These are phyloP conservation scores for Symbiodinium natans DNA, from an alignment of 73 alveolate genomes.

Conservation along the genomic window DNA sequence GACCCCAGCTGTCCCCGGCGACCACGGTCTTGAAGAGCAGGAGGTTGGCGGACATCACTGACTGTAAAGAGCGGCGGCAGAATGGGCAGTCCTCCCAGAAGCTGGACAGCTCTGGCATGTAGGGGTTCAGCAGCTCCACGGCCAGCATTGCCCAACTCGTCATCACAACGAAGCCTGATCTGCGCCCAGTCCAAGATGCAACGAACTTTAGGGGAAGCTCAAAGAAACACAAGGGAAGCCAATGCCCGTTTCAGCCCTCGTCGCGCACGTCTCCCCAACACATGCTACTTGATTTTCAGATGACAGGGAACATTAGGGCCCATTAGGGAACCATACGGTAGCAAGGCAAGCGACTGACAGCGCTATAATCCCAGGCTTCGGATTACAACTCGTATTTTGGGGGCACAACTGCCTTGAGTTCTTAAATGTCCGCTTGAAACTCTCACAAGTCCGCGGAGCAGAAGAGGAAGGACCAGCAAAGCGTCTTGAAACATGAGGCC, in stretches of 20 bases:
- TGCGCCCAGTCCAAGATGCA: background rate
- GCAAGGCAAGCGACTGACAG: too few species aligned
- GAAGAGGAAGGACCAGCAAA: conserved; percentile 66
- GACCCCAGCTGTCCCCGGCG: conserved; percentile 67
- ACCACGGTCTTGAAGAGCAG: conserved; percentile 66
- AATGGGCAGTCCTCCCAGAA: background rate
- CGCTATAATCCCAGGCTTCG: too few species aligned
- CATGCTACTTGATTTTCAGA: too few species aligned
- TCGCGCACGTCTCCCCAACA: too few species aligned
- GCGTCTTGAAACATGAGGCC: conserved; percentile 42
- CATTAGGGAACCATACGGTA: too few species aligned
- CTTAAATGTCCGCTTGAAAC: too few species aligned
- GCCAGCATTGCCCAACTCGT: conserved; percentile 70
- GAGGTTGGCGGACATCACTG: conserved; percentile 66
- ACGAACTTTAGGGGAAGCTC: too few species aligned
- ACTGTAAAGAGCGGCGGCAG: background rate
- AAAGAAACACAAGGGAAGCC: background rate
- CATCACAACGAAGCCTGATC: conserved; percentile 45
- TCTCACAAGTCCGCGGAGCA: conserved; percentile 19
- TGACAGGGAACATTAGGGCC: too few species aligned
- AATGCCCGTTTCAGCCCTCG: background rate
- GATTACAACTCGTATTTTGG: too few species aligned
- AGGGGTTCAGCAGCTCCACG: conserved; percentile 35
- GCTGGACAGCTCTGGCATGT: background rate
- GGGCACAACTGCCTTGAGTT: too few species aligned